phyloP scores from a whole-genome alignment of 805 yeast species.

The Candida germanica region DNA sequence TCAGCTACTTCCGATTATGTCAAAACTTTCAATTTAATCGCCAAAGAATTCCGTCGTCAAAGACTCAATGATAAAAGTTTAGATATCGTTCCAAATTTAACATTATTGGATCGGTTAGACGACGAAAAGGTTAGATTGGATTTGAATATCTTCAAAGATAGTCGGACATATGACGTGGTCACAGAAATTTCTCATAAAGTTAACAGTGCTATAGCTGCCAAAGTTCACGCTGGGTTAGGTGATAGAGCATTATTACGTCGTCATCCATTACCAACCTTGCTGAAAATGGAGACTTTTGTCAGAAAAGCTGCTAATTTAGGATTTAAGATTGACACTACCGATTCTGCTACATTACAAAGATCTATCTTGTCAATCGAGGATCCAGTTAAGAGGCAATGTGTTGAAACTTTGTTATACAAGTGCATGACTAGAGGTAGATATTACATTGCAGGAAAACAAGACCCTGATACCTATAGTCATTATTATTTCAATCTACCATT shows the following conservation, averaged over 20 bases:
- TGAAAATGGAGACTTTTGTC: constrained; percentile 75
- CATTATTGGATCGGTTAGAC: constrained; percentile 76
- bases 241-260: constrained; percentile 81
- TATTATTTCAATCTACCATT: constrained; percentile 79
- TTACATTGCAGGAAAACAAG: constrained; percentile 82
- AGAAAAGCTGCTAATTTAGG: constrained; percentile 67
- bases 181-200: constrained; percentile 79
- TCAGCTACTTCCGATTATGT: constrained; percentile 65
- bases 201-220: constrained; percentile 82
- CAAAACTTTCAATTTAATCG: constrained; percentile 59
- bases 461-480: constrained; percentile 73
- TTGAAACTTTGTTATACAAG: constrained; percentile 77
- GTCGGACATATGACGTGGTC: constrained; percentile 54
- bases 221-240: constrained; percentile 70
- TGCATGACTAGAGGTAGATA: constrained; percentile 84
- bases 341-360: constrained; percentile 66
- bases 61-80: constrained; percentile 52
- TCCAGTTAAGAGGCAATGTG: constrained; percentile 60
- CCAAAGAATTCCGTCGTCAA: constrained; percentile 68
- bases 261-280: constrained; percentile 78
- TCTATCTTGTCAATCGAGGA: constrained; percentile 67
- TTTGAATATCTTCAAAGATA: constrained; percentile 67
- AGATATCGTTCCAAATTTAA: constrained; percentile 50
- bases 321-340: constrained; percentile 67
- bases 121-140: constrained; percentile 76